A percentile compares a stretch with the other conserved stretches of the same genome.
phyloP scores from a whole-genome alignment of 768 basidiomycete species.

The Tulasnella calospora region DNA sequence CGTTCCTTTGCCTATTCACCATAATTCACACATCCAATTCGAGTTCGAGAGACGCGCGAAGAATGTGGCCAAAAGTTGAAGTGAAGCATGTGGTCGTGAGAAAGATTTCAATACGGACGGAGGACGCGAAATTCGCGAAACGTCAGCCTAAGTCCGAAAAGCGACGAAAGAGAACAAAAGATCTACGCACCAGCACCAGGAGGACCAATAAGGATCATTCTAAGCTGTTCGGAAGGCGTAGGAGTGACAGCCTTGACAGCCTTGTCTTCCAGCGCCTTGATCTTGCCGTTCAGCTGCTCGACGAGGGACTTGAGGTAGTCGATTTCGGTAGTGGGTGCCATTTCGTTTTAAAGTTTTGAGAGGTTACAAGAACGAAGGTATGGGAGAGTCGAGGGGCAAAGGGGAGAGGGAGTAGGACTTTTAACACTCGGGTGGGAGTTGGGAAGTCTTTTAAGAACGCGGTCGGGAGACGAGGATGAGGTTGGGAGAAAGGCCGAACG shows the following conservation, averaged over 20 bases:
- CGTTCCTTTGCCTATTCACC: conserved; percentile 82
- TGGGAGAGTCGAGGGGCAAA: neutral
- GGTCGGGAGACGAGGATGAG: neutral
- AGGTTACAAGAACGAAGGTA: conserved; percentile 5
- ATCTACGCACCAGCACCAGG: conserved; percentile 77
- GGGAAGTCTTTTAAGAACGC: conserved; percentile 6
- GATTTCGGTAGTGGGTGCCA: conserved; percentile 56
- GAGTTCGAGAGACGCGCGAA: neutral
- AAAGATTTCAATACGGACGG: neutral
- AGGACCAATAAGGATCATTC: conserved; percentile 91
- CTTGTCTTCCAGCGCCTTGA: conserved; percentile 63
- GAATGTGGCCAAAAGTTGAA: neutral
- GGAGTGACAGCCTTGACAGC: conserved; percentile 37
- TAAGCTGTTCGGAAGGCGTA: conserved; percentile 69
- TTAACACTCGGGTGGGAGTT: conserved; percentile 7
- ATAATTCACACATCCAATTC: neutral
- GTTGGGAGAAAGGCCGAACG: neutral
- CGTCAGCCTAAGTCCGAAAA: neutral
- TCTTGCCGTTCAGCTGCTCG: conserved; percentile 85
- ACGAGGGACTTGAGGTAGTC: conserved; percentile 94
- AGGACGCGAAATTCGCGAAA: conserved; percentile 2
- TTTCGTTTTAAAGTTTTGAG: neutral
- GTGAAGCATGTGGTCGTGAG: conserved; percentile 10
- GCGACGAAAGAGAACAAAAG: neutral
- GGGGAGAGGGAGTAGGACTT: conserved; percentile 3